Percentiles rank a stretch among this genome's conserved stretches.
These are phyloP conservation scores for Talaromyces sp. DNA, from an alignment of 2,329 filamentous ascomycete species.

Conservation along the genomic window DNA sequence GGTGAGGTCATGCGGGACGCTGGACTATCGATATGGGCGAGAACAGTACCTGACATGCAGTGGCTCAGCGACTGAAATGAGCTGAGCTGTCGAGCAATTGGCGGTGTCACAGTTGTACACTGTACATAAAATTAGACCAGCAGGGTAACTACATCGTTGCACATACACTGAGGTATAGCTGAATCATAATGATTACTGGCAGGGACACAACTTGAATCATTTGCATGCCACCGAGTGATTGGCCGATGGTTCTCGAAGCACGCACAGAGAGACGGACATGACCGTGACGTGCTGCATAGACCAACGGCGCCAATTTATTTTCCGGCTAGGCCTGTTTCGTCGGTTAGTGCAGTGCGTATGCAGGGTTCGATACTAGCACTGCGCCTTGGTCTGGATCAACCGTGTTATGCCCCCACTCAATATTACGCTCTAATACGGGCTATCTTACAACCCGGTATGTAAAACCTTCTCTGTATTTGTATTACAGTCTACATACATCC, in stretches of 20 bases:
- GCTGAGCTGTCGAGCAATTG: background rate
- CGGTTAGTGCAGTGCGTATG: background rate
- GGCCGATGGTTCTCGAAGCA: background rate
- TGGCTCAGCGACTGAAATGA: background rate
- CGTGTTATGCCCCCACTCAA: background rate
- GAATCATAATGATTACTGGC: background rate
- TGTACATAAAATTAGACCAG: background rate
- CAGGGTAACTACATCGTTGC: background rate
- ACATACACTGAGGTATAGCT: background rate
- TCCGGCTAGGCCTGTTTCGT: background rate
- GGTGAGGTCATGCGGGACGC: background rate
- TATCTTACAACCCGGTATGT: constrained; percentile 4
- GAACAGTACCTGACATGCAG: background rate
- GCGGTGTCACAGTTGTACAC: background rate
- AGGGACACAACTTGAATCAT: background rate
- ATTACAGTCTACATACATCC: background rate
- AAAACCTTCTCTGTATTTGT: background rate
- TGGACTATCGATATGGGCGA: background rate
- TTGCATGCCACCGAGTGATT: background rate
- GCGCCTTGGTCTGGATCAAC: background rate
- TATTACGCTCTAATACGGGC: background rate
- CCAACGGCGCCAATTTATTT: background rate
- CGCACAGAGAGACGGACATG: background rate
- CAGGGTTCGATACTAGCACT: background rate
- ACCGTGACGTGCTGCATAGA: background rate